Base-by-base conservation (phyloP, 75 land plant genomes). In the Sequoia sempervirens region DNA sequence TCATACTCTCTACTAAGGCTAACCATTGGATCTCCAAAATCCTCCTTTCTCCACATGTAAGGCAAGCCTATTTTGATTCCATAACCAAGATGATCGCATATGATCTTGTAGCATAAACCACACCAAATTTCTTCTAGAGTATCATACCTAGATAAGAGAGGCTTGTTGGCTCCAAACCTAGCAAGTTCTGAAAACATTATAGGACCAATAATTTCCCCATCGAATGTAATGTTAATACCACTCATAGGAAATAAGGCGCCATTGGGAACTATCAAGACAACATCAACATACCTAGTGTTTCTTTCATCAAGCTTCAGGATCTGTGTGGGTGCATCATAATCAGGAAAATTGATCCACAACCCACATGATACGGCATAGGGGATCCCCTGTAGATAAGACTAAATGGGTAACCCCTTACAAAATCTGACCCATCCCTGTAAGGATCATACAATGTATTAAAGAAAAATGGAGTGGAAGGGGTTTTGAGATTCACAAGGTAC, bases 361-460 rank as follows among this genome's bases (percentile, higher is more conserved):
- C 98, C 98, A 87, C 91, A 92, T 5, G 98, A 97, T 64, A 97
- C 75, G 3, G 91, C 96, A 82, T 95, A 93, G 2, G 83, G 83
- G 4, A 92, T 94, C 8, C 99, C 99, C 83, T 84, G 90, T 11
- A n/a, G n/a, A 97, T 84, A 54, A 97, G 81, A 84, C 99, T 97
- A 87, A 97, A 97, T 41, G 99, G 99, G 84, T 96, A 97, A 0
- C 99, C 99, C 11, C 98, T 92, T 34, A 97, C 99, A 86, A 97
- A 96, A 83, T 97, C 98, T 17, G 98, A 82, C 5, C 99, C 98
- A 30, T 91, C 34, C 2, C 95, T 84, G 85, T 74, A 97, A 30
- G 96, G 99, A 64, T 97, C 98, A 76, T 97, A 97, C n/a, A 97
- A 90, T 2, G 99, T 97, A 84, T 96, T 97, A 86, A 97, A 96